Evolutionary conservation across 116 monocot species (phyloP).

Genomic region (Dioscorea cayenensis): DNA sequence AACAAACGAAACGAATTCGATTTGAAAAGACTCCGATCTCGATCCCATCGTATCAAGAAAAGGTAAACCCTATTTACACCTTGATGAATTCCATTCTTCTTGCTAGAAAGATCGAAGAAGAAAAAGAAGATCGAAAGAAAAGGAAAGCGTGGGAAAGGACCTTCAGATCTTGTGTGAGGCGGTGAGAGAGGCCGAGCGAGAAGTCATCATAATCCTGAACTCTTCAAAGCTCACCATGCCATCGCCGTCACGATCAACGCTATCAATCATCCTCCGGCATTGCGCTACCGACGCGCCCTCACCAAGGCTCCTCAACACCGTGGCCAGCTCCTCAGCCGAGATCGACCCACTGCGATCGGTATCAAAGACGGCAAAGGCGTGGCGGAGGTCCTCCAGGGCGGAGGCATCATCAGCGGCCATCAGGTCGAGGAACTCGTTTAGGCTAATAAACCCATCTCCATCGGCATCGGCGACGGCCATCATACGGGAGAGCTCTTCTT

Average conservation of each 20-base stretch:
- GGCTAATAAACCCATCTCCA: slow-evolving; percentile 49
- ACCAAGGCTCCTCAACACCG: slow-evolving; percentile 28
- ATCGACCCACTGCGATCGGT: slow-evolving; percentile 31
- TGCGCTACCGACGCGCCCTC: slow-evolving; percentile 18
- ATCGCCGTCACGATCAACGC: slow-evolving; percentile 38
- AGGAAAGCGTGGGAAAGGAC: neutral
- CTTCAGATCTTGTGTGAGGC: neutral
- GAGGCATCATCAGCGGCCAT: slow-evolving; percentile 19
- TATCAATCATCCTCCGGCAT: slow-evolving; percentile 27
- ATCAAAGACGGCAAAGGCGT: slow-evolving; percentile 43
- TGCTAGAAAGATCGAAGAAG: neutral
- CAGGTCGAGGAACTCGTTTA: slow-evolving; percentile 41
- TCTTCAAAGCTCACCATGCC: slow-evolving; percentile 38
- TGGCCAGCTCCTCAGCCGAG: slow-evolving; percentile 34
- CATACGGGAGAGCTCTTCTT: slow-evolving; percentile 34
- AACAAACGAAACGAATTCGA: too few species aligned
- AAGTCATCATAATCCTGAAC: slow-evolving; percentile 39
- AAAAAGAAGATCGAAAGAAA: neutral
- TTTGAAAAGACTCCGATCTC: too few species aligned
- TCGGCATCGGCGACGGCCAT: slow-evolving; percentile 50
- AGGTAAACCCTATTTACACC: too few species aligned
- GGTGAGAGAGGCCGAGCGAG: neutral
- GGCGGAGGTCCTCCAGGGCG: slow-evolving; percentile 23
- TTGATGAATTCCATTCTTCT: too few species aligned
- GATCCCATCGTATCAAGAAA: too few species aligned